Evolutionary conservation across 176 grass and related monocot genomes (phyloP).

Genomic region (Carex cristatella): DNA sequence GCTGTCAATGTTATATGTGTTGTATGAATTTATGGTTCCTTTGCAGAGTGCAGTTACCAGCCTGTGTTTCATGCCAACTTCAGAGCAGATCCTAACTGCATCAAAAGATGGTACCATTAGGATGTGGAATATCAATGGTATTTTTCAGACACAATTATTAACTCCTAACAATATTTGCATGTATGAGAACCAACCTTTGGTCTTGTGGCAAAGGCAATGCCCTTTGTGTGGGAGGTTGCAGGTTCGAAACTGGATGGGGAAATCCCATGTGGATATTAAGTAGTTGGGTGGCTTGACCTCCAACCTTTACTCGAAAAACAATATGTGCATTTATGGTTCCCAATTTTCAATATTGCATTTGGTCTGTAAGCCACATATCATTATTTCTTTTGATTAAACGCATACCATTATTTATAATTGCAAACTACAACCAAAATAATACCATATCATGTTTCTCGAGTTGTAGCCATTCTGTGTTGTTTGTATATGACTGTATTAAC

Average conservation of each 20-base stretch:
- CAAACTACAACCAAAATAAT: neutral
- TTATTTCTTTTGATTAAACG: neutral
- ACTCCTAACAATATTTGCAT: neutral
- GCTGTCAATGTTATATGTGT: neutral
- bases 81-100: conserved; percentile 81
- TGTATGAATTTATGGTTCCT: neutral
- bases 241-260: no score
- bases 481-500: neutral
- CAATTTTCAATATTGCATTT: neutral
- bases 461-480: neutral
- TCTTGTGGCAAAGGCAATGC: no score
- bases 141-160: neutral
- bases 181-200: neutral
- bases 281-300: no score
- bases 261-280: no score
- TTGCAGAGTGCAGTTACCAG: conserved; percentile 80
- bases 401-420: neutral
- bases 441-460: neutral
- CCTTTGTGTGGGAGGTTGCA: no score
- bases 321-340: neutral
- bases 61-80: conserved; percentile 71
- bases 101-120: conserved; percentile 90
- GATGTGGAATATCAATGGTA: conserved; percentile 98
- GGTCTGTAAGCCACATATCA: neutral
- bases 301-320: no score